A percentile compares a stretch with the other conserved stretches of the same genome.
phyloP scores from a whole-genome alignment of 345 rosid species.

The Syzygium aromaticum region DNA sequence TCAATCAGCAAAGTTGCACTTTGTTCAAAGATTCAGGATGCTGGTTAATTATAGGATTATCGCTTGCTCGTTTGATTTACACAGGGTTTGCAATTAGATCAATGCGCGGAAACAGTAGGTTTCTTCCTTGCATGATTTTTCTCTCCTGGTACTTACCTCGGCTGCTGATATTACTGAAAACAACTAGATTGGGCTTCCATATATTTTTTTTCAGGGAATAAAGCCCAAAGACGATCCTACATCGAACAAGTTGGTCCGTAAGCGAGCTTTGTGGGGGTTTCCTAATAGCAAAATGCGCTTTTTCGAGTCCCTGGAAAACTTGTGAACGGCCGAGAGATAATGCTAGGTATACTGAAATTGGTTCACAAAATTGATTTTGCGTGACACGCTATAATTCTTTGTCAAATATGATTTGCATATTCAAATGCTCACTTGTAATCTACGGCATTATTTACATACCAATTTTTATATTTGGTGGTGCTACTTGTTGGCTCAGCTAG shows the following conservation, averaged over 20 bases:
- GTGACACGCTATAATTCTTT: too few species aligned
- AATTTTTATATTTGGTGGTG: background rate
- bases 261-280: background rate
- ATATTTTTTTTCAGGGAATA: background rate
- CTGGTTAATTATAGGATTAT: background rate
- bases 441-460: background rate
- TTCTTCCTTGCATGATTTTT: background rate
- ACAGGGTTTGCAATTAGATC: background rate
- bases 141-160: background rate
- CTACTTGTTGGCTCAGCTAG: background rate
- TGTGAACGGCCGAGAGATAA: background rate
- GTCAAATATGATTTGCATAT: background rate
- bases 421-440: background rate
- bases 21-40: background rate
- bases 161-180: background rate
- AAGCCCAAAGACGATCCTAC: background rate
- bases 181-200: background rate
- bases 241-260: background rate
- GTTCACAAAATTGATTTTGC: too few species aligned
- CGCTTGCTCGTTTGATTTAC: background rate
- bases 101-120: background rate
- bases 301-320: background rate
- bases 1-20: background rate
- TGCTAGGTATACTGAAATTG: background rate
- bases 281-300: too few species aligned